Evolutionary conservation across 805 yeast species (phyloP).

Genomic region (Alloascoidea africana): DNA sequence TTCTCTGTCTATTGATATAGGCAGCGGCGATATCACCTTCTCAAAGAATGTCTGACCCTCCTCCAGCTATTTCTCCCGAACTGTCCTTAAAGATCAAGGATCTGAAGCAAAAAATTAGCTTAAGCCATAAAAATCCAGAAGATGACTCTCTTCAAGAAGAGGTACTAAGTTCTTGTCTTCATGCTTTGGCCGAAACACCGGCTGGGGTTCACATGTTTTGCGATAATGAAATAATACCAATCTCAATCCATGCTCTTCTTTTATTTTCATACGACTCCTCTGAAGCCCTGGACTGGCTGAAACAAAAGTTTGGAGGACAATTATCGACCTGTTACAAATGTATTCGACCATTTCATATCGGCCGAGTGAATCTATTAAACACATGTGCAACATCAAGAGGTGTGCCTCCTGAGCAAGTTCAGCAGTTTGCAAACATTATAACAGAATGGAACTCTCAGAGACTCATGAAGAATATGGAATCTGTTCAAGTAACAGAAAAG

Average conservation of each 20-base stretch:
- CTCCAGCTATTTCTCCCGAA: neutral
- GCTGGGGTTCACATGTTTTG: neutral
- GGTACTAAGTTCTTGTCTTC: neutral
- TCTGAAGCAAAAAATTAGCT: neutral
- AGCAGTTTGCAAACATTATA: neutral
- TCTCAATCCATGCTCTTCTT: neutral
- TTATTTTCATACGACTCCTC: neutral
- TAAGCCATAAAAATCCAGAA: neutral
- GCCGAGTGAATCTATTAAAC: neutral
- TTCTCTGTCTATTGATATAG: too few relatives aligned
- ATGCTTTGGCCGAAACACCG: neutral
- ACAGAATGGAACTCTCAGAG: neutral
- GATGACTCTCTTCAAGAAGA: neutral
- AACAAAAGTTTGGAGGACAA: neutral
- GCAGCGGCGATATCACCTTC: too few relatives aligned
- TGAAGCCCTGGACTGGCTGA: neutral
- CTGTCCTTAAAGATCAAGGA: neutral
- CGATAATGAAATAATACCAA: neutral
- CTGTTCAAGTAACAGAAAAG: neutral
- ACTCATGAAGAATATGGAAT: neutral
- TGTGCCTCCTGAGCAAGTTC: neutral
- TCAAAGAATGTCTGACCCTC: neutral
- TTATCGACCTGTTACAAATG: neutral
- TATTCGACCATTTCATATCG: constrained; percentile 1
- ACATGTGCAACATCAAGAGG: neutral